phyloP scores from a whole-genome alignment of 2,329 filamentous ascomycete genomes.

The Pseudocercospora musae region DNA sequence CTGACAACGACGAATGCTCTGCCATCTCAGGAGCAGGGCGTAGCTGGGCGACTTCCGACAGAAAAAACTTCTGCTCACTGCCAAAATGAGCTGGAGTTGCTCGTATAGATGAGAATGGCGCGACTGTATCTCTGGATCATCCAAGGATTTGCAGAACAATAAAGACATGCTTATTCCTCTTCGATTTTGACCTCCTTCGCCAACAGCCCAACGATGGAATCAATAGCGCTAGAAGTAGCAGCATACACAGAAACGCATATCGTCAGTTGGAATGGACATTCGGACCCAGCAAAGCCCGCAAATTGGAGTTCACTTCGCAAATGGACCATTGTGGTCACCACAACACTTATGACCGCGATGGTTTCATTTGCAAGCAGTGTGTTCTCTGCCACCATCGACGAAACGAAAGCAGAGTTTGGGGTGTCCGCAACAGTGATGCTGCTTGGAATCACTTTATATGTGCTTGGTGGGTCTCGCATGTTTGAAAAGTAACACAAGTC shows the following conservation, averaged over 20 bases:
- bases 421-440: conserved; percentile 49
- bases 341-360: conserved; percentile 11
- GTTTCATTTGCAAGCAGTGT: conserved; percentile 31
- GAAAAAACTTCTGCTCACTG: too few relatives aligned
- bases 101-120: too few relatives aligned
- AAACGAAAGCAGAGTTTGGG: conserved; percentile 41
- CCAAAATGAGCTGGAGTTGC: too few relatives aligned
- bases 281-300: conserved; percentile 1
- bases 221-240: background rate
- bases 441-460: conserved; percentile 49
- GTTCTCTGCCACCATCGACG: conserved; percentile 44
- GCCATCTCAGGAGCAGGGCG: too few relatives aligned
- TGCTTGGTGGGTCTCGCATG: conserved; percentile 32
- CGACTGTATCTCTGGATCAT: too few relatives aligned
- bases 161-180: too few relatives aligned
- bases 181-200: too few relatives aligned
- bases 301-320: conserved; percentile 5
- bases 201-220: background rate
- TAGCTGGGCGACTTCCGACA: too few relatives aligned
- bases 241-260: background rate
- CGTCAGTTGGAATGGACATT: conserved; percentile 3
- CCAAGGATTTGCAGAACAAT: too few relatives aligned
- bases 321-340: conserved; percentile 12
- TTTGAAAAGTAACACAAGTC: background rate
- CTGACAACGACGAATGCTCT: too few relatives aligned